Evolutionary conservation across 345 rosid species (phyloP).

Genomic region (Salix caprea): DNA sequence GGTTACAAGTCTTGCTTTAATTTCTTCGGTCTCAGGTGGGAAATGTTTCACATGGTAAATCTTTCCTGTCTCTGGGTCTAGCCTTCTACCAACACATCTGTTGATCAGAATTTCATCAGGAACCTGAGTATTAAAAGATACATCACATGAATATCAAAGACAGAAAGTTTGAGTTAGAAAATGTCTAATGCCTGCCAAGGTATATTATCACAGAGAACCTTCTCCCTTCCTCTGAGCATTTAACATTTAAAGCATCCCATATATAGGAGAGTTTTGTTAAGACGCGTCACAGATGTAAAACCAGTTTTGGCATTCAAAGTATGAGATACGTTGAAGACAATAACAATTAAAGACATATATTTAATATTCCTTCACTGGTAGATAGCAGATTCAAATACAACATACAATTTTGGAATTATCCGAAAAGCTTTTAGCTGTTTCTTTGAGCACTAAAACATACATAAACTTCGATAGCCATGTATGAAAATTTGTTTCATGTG

Average conservation of each 20-base stretch:
- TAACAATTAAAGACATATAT: background rate
- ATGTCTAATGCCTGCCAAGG: background rate
- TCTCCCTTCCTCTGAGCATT: background rate
- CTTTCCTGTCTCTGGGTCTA: constrained; percentile 71
- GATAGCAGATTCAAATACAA: background rate
- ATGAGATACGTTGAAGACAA: background rate
- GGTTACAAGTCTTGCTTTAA: constrained; percentile 70
- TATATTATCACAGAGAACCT: background rate
- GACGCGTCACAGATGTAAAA: background rate
- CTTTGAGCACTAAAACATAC: background rate
- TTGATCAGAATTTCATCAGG: constrained; percentile 86
- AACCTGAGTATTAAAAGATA: constrained; percentile 58
- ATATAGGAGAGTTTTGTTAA: background rate
- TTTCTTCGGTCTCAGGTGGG: constrained; percentile 68
- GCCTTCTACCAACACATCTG: constrained; percentile 88
- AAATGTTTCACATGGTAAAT: constrained; percentile 67
- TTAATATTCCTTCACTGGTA: background rate
- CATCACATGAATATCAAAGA: background rate
- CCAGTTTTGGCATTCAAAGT: background rate
- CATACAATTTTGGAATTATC: background rate
- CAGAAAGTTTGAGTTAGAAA: background rate
- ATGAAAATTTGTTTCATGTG: background rate
- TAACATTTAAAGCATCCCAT: background rate
- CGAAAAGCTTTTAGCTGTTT: background rate
- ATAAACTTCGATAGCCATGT: background rate